A percentile compares a stretch with the other conserved stretches of the same genome.
These are phyloP conservation scores for Thelephora aurantiotincta DNA, from an alignment of 768 basidiomycete species.

Conservation along the genomic window DNA sequence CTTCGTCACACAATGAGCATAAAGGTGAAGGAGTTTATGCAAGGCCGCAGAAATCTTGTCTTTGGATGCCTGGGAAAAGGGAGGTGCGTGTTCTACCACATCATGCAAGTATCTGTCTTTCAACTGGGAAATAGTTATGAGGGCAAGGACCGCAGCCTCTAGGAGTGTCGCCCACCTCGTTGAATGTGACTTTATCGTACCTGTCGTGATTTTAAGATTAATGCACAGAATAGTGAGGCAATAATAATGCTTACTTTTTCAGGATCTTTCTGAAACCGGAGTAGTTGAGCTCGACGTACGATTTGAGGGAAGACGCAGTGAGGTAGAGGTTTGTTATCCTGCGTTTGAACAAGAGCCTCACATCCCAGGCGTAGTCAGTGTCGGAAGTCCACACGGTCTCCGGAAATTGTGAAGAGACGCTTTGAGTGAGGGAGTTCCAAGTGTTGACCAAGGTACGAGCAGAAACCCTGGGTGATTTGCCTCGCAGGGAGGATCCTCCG, in stretches of 20 bases:
- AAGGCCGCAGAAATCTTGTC: constrained; percentile 46
- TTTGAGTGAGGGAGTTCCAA: constrained; percentile 37
- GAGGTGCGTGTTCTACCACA: constrained; percentile 47
- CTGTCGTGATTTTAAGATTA: constrained; percentile 23
- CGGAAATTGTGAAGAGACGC: constrained; percentile 24
- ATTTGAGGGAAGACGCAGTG: constrained; percentile 57
- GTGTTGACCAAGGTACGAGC: constrained; percentile 29
- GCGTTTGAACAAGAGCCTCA: constrained; percentile 78
- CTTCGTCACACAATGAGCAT: constrained; percentile 72
- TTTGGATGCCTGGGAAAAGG: constrained; percentile 56
- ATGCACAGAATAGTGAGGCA: not conserved
- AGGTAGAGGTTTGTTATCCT: constrained; percentile 76
- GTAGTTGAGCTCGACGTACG: constrained; percentile 85
- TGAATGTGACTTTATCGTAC: constrained; percentile 88
- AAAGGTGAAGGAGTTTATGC: constrained; percentile 49
- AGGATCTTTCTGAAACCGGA: constrained; percentile 91
- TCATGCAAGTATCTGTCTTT: constrained; percentile 67
- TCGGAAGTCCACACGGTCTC: constrained; percentile 64
- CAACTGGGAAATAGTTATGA: constrained; percentile 26
- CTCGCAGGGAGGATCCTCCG: constrained; percentile 7
- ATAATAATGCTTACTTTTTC: constrained; percentile 59
- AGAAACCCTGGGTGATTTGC: constrained; percentile 20
- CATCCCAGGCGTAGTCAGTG: constrained; percentile 73
- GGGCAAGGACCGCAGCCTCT: not conserved
- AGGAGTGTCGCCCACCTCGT: constrained; percentile 26